phyloP scores from a whole-genome alignment of 179 eudicot genomes.

The Silene coronaria region DNA sequence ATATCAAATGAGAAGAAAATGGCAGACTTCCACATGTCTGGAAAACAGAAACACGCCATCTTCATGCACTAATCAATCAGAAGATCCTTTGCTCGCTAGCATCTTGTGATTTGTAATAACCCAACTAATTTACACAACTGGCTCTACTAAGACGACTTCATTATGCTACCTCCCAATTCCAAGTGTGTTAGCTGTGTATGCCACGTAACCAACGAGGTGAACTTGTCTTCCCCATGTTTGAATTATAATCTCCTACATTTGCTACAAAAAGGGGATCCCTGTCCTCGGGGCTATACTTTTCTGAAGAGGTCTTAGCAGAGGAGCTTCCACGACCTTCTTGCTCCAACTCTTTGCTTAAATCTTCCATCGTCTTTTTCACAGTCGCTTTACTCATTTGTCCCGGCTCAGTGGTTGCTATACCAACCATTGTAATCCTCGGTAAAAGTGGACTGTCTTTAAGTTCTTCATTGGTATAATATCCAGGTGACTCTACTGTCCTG shows the following conservation, averaged over 20 bases:
- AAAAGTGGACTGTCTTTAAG: slow-evolving; percentile 46
- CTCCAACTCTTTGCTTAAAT: slow-evolving; percentile 69
- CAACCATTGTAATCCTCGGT: slow-evolving; percentile 91
- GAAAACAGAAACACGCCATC: no score
- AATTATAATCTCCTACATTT: slow-evolving; percentile 71
- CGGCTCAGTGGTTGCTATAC: slow-evolving; percentile 65
- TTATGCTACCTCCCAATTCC: no score
- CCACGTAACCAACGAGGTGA: slow-evolving; percentile 52
- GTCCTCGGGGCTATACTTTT: slow-evolving; percentile 35
- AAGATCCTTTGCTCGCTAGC: not conserved
- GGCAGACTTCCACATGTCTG: no score
- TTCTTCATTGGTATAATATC: slow-evolving; percentile 31
- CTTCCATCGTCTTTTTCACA: slow-evolving; percentile 76
- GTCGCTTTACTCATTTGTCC: slow-evolving; percentile 67
- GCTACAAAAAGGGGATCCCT: slow-evolving; percentile 94
- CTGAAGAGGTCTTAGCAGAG: slow-evolving; percentile 19
- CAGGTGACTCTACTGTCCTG: slow-evolving; percentile 34
- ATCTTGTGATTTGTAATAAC: slow-evolving; percentile 1
- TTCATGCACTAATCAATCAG: not conserved
- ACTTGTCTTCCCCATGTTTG: slow-evolving; percentile 45
- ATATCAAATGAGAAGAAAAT: no score
- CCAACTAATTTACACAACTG: slow-evolving; percentile 5
- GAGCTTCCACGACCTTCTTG: slow-evolving; percentile 40
- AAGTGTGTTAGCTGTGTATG: slow-evolving; percentile 23
- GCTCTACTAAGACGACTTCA: not conserved